A percentile compares a stretch with the other conserved stretches of the same genome.
Conservation (phyloP, 1,284 basidiomycete genomes). For the Neonothopanus nambi region DNA sequence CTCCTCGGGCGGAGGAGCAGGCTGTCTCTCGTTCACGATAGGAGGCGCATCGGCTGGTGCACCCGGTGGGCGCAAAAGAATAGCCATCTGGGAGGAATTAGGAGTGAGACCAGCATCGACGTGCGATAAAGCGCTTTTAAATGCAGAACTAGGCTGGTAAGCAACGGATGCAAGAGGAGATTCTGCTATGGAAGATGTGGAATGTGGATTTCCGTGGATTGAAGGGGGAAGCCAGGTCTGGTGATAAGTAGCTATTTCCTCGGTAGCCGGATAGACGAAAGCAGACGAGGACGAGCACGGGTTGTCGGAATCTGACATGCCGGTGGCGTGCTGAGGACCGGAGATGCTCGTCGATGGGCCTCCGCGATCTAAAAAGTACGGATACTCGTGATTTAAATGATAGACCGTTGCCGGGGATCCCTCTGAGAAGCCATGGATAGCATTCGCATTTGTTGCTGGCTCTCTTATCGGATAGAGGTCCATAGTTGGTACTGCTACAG, state of each 20-base stretch:
- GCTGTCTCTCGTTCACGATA: not conserved
- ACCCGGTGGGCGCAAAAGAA: slow-evolving; percentile 29
- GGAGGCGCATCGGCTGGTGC: not conserved
- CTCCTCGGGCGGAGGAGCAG: slow-evolving; percentile 27
- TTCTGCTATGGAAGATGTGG: slow-evolving; percentile 20
- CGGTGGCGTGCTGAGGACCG: slow-evolving; percentile 43
- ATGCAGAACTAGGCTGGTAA: not conserved
- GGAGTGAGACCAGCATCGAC: slow-evolving; percentile 32
- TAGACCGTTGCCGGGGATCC: slow-evolving; percentile 40
- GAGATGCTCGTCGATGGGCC: slow-evolving; percentile 31
- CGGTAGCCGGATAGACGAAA: slow-evolving; percentile 28
- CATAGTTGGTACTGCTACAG: too few relatives aligned
- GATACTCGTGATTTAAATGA: slow-evolving; percentile 43
- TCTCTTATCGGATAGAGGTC: too few relatives aligned
- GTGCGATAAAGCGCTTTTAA: slow-evolving; percentile 27
- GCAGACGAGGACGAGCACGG: slow-evolving; percentile 20
- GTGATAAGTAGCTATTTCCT: slow-evolving; percentile 38
- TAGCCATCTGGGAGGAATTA: slow-evolving; percentile 46
- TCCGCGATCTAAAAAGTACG: slow-evolving; percentile 43
- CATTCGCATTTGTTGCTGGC: too few relatives aligned
- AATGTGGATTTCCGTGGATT: slow-evolving; percentile 32
- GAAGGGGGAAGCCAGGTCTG: slow-evolving; percentile 32
- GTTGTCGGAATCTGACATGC: slow-evolving; percentile 40
- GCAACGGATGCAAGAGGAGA: not conserved
- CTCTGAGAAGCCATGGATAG: slow-evolving; percentile 41